These are phyloP conservation scores for Fraxinus quadrangulata DNA, from an alignment of 257 asterid genomes.

Conservation along the genomic window DNA sequence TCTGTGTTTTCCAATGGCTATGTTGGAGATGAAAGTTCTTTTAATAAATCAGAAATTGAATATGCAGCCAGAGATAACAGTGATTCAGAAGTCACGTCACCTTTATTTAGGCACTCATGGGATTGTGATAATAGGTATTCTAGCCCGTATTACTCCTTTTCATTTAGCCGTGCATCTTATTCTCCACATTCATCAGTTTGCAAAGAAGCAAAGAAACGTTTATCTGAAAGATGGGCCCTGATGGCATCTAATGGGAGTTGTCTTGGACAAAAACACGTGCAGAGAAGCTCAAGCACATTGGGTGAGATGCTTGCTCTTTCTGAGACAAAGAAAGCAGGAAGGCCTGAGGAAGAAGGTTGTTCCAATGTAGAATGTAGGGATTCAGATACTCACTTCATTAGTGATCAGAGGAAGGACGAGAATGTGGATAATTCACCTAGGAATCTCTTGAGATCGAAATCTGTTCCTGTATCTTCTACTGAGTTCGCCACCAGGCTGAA, in stretches of 20 bases:
- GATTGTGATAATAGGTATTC: conserved; percentile 72
- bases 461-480: conserved; percentile 74
- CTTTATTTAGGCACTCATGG: conserved; percentile 88
- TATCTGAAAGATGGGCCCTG: conserved; percentile 96
- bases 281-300: conserved; percentile 81
- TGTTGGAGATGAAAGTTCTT: conserved; percentile 82
- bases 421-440: conserved; percentile 45
- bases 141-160: conserved; percentile 78
- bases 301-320: conserved; percentile 99
- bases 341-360: conserved; percentile 40
- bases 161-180: conserved; percentile 83
- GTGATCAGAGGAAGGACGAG: conserved; percentile 38
- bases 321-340: conserved; percentile 55
- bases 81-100: conserved; percentile 84
- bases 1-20: conserved; percentile 82
- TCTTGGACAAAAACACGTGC: conserved; percentile 63
- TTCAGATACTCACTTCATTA: conserved; percentile 32
- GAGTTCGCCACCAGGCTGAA: conserved; percentile 45
- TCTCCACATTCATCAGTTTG: conserved; percentile 92
- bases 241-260: conserved; percentile 70
- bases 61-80: conserved; percentile 68
- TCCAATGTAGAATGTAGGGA: conserved; percentile 41
- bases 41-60: conserved; percentile 74
- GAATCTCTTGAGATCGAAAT: conserved; percentile 78
- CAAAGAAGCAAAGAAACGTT: conserved; percentile 95